Evolutionary conservation across 352 stramenopile genomes (phyloP).

Genomic region (Pythium insidiosum): DNA sequence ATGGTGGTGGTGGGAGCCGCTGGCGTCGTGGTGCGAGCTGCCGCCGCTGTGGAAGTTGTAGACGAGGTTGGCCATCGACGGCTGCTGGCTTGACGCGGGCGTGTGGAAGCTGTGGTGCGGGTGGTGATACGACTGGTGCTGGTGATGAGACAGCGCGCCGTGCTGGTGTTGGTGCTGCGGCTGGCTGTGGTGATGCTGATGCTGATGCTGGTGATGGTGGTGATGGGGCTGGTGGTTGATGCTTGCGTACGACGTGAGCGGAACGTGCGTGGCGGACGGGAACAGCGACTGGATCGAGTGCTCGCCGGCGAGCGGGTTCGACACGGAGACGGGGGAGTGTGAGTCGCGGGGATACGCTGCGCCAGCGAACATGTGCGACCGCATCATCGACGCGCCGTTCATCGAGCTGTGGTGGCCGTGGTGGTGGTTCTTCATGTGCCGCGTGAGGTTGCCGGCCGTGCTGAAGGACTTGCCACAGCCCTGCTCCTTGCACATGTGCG

Average conservation of each 20-base stretch:
- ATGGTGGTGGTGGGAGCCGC: constrained; percentile 1
- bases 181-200: too few relatives aligned
- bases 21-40: neutral
- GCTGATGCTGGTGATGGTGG: too few relatives aligned
- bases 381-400: constrained; percentile 5
- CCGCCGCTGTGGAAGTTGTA: constrained; percentile 9
- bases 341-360: constrained; percentile 5
- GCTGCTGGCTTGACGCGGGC: constrained; percentile 4
- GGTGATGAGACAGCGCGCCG: too few relatives aligned
- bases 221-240: constrained; percentile 7
- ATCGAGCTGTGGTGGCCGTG: constrained; percentile 5
- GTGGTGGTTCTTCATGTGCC: constrained; percentile 62
- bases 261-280: constrained; percentile 14
- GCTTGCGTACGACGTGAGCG: constrained; percentile 12
- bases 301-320: constrained; percentile 5
- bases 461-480: constrained; percentile 60
- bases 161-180: too few relatives aligned
- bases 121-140: too few relatives aligned
- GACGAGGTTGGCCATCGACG: constrained; percentile 11
- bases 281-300: constrained; percentile 7
- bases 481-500: constrained; percentile 32
- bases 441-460: constrained; percentile 58
- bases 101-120: too few relatives aligned
- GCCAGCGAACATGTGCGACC: too few relatives aligned
- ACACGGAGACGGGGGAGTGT: constrained; percentile 11